phyloP scores from a whole-genome alignment of 257 asterid species.

The Nicotiana otophora region DNA sequence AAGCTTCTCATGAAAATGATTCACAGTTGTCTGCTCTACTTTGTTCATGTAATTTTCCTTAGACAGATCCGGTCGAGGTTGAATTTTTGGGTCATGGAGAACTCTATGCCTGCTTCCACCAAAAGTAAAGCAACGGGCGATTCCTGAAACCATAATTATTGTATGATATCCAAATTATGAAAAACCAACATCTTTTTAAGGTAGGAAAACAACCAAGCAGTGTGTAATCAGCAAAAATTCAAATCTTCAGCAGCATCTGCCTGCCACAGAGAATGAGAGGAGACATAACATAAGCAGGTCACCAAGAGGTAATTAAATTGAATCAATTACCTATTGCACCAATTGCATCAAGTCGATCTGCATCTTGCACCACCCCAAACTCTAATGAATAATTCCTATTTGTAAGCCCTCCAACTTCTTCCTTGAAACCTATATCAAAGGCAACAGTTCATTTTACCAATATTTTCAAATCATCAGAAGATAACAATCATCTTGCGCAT shows the following conservation, averaged over 20 bases:
- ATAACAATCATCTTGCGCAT: background rate
- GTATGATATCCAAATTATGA: background rate
- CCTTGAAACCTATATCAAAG: constrained; percentile 62
- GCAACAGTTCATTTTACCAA: background rate
- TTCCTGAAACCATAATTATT: constrained; percentile 42
- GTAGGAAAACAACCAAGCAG: background rate
- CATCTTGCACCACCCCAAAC: constrained; percentile 94
- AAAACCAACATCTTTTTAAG: background rate
- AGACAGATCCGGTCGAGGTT: constrained; percentile 72
- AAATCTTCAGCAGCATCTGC: background rate
- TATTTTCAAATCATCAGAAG: background rate
- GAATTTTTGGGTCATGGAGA: constrained; percentile 69
- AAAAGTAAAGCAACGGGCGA: constrained; percentile 91
- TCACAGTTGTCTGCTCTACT: constrained; percentile 83
- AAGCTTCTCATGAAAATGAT: constrained; percentile 97
- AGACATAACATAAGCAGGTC: background rate
- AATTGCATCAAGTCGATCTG: constrained; percentile 97
- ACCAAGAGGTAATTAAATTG: background rate
- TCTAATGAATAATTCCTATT: constrained; percentile 40
- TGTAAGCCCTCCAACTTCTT: constrained; percentile 54
- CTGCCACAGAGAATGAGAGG: constrained; percentile 1
- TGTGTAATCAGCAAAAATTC: background rate
- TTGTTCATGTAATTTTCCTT: constrained; percentile 82
- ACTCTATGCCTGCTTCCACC: constrained; percentile 80
- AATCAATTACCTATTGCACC: constrained; percentile 76